Base-by-base conservation (phyloP, 2,329 filamentous ascomycete species). In the Rutstroemia sydowiana region DNA sequence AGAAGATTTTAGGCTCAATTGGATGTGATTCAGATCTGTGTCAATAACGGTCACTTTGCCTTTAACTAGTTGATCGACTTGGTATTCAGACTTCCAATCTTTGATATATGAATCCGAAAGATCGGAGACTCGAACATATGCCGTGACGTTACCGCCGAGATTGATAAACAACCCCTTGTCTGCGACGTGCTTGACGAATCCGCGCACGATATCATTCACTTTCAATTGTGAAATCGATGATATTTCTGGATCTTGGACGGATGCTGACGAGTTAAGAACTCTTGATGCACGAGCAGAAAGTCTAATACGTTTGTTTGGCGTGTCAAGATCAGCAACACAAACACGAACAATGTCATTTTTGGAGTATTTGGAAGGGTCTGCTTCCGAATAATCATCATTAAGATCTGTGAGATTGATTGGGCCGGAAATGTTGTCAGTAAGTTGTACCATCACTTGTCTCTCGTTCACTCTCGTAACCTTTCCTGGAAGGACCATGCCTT, bases 81-180 rank as follows among this genome's bases (percentile, higher is more conserved):
- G 84, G 71, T 92, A 96, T 41, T 84, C 75, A 32, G 87, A 81
- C 71, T 95, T 95, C 93, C 93, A 98, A 55, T 97, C 88, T 69
- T 97, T 97, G 62, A 98, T 72, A 67, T 84, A 98, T 7, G 81
- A 79, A 66, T 98, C 93, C 0, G 91, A 95, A 13, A 98, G 76
- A 66, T 97, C 91, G 9, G 86, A 81, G 48, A 97, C 85, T 60
- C 88, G 85, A 44, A 95, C 87, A 63, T 91, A 85, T 1, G 84
- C 91, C 45, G 87, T 87, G 16, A 95, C 77, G 57, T 85, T 82
- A 16, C 88, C 87, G 40, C 91, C 90, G 3, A 98, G 75, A 23
- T 84, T 78, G 43, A 98, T 80, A 63, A 96, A 95, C 2, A 98
- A 70, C 48, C 93, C 93, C 66, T 90, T 92, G 59, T 95, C 89